phyloP scores from a whole-genome alignment of 306 rosid genomes.

The Datisca glomerata region DNA sequence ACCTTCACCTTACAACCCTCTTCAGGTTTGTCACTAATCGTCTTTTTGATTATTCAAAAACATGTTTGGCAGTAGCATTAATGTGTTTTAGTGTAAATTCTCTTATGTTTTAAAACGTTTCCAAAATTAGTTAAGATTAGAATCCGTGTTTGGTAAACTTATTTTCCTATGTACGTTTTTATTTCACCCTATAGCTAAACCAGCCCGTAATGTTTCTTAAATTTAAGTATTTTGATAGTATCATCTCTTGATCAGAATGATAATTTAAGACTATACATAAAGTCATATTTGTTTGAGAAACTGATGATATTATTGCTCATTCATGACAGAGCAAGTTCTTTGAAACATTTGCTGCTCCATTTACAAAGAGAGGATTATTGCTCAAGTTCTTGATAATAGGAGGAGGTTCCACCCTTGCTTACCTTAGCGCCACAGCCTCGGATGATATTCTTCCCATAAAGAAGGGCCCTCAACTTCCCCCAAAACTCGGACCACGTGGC shows the following conservation, averaged over 20 bases:
- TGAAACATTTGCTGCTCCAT: constrained; percentile 96
- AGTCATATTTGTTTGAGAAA: no score
- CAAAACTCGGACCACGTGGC: constrained; percentile 87
- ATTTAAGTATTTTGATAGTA: no score
- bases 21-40: constrained; percentile 42
- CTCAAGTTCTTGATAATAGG: constrained; percentile 91
- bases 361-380: constrained; percentile 90
- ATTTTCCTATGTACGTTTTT: no score
- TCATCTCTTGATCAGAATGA: no score
- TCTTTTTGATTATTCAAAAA: background rate
- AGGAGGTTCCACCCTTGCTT: constrained; percentile 82
- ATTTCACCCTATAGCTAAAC: no score
- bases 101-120: no score
- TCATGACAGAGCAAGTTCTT: constrained; percentile 80
- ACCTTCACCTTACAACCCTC: constrained; percentile 90
- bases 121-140: no score
- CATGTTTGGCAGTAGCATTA: background rate
- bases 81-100: background rate
- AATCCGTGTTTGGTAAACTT: no score
- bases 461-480: constrained; percentile 98
- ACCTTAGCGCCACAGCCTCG: constrained; percentile 68
- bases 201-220: no score
- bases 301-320: constrained; percentile 1
- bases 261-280: no score
- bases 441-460: constrained; percentile 79